Evolutionary conservation across 345 rosid species (phyloP).

Genomic region (Melaleuca quinquenervia): DNA sequence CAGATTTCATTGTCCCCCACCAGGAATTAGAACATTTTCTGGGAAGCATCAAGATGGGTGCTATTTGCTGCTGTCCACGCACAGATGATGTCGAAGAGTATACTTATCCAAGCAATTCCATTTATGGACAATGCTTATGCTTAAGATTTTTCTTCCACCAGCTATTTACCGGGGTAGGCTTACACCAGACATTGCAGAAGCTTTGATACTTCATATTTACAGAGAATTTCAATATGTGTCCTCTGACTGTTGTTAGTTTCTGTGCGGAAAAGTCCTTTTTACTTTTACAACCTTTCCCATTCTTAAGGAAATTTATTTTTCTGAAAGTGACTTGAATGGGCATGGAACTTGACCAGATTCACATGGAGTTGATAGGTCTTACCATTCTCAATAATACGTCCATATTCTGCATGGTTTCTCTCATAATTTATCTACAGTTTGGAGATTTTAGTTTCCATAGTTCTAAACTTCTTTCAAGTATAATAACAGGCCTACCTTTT

Average conservation of each 20-base stretch:
- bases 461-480: neutral
- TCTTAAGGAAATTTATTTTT: neutral
- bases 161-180: slow-evolving; percentile 43
- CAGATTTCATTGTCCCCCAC: neutral
- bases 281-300: neutral
- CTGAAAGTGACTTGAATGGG: neutral
- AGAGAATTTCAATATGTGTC: neutral
- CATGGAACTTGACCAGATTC: neutral
- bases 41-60: slow-evolving; percentile 23
- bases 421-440: neutral
- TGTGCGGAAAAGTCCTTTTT: neutral
- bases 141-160: slow-evolving; percentile 38
- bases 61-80: slow-evolving; percentile 47
- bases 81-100: slow-evolving; percentile 47
- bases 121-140: slow-evolving; percentile 43
- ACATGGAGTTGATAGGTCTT: neutral
- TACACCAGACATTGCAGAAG: neutral
- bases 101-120: slow-evolving; percentile 27
- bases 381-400: neutral
- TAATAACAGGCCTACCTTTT: neutral
- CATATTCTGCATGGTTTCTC: neutral
- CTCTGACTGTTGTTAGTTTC: neutral
- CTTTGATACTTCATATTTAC: neutral
- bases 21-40: neutral
- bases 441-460: neutral